A percentile compares a stretch with the other conserved stretches of the same genome.
These are phyloP conservation scores for Russula abietina DNA, from an alignment of 768 basidiomycete genomes.

Conservation along the genomic window DNA sequence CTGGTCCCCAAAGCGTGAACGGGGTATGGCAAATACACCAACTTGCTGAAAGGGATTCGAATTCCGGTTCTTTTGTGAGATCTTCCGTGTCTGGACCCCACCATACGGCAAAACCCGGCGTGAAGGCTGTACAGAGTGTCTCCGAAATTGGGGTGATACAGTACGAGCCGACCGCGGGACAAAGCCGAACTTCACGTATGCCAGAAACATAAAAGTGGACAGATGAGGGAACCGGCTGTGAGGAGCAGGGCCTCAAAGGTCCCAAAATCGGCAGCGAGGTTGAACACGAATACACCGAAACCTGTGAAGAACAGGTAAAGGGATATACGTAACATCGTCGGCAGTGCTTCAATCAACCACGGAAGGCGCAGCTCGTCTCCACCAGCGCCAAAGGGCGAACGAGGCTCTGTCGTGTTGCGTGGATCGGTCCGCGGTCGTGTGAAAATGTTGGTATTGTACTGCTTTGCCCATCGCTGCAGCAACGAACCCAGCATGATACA, in stretches of 20 bases:
- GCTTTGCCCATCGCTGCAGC: conserved; percentile 1
- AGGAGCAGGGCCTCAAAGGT: conserved; percentile 2
- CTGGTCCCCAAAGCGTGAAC: neutral
- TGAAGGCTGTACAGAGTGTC: neutral
- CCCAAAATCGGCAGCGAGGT: conserved; percentile 22
- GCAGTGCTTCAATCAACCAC: conserved; percentile 39
- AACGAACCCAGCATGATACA: conserved; percentile 11
- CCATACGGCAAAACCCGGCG: neutral
- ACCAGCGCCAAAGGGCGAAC: conserved; percentile 29
- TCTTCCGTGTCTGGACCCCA: neutral
- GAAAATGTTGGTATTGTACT: neutral
- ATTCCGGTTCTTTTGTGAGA: neutral
- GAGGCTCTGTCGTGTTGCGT: conserved; percentile 34
- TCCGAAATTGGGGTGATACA: neutral
- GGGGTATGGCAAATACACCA: neutral
- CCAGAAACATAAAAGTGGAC: conserved; percentile 7
- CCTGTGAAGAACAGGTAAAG: conserved; percentile 47
- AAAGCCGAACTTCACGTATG: neutral
- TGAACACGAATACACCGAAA: conserved; percentile 41
- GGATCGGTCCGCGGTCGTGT: conserved; percentile 28
- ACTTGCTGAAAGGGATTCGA: neutral
- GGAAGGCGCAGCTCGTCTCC: conserved; percentile 36
- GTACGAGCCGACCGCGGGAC: neutral
- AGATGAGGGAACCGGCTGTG: conserved; percentile 8
- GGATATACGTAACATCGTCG: conserved; percentile 44